Evolutionary conservation across 1,284 basidiomycete genomes (phyloP).

Genomic region (Leccinum fallax): DNA sequence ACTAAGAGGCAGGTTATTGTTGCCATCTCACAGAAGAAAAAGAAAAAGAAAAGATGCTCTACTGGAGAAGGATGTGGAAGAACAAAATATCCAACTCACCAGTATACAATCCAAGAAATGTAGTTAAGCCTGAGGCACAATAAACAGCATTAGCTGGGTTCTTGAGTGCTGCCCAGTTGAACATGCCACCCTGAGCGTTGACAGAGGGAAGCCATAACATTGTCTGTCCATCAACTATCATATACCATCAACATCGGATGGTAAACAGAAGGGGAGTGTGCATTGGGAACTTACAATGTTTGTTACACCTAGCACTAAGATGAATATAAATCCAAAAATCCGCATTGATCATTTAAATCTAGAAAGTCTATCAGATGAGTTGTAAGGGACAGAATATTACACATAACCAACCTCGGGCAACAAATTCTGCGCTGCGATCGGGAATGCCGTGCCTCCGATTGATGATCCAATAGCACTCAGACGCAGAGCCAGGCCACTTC

Average conservation of each 20-base stretch:
- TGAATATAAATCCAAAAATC: conserved; percentile 47
- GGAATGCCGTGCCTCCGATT: conserved; percentile 23
- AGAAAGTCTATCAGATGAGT: background rate
- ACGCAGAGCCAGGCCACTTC: conserved; percentile 32
- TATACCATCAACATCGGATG: conserved; percentile 26
- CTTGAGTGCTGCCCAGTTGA: conserved; percentile 46
- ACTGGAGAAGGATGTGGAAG: background rate
- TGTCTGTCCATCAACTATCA: conserved; percentile 44
- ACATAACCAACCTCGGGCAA: conserved; percentile 37
- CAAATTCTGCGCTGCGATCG: conserved; percentile 42
- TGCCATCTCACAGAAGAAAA: background rate
- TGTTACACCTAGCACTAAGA: conserved; percentile 38
- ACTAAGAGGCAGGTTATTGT: conserved; percentile 42
- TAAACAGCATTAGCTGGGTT: conserved; percentile 43
- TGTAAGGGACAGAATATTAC: background rate
- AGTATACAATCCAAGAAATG: conserved; percentile 65
- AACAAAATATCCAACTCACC: conserved; percentile 35
- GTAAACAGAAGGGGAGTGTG: background rate
- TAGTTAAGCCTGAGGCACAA: conserved; percentile 43
- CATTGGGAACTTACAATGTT: conserved; percentile 35
- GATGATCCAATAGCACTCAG: conserved; percentile 40
- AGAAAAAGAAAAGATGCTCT: background rate
- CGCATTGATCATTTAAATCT: conserved; percentile 50
- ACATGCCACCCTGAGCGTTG: conserved; percentile 42
- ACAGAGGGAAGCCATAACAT: conserved; percentile 38